Conservation (phyloP, 2,329 filamentous ascomycete species). For the Cordyceps fumosorosea region DNA sequence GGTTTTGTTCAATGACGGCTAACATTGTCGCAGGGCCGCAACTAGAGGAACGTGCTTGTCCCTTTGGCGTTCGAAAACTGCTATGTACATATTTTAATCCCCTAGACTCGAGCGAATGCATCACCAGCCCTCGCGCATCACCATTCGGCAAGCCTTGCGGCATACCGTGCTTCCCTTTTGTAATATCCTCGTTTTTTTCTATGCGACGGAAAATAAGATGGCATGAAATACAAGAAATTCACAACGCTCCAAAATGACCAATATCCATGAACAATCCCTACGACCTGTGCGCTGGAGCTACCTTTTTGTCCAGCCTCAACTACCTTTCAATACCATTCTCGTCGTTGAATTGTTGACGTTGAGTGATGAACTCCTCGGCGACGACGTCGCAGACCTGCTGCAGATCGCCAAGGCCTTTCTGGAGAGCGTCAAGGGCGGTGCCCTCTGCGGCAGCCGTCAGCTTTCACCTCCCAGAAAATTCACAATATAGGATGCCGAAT, state of each 20-base stretch:
- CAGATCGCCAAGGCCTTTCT: conserved; percentile 83
- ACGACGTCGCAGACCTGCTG: conserved; percentile 92
- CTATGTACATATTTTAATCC: conserved; percentile 28
- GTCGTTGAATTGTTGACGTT: conserved; percentile 35
- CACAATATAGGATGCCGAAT: background rate
- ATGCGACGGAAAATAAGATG: background rate
- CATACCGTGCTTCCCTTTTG: conserved; percentile 7
- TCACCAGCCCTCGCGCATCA: background rate
- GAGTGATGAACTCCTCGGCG: conserved; percentile 74
- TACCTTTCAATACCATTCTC: conserved; percentile 26
- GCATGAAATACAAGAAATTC: background rate
- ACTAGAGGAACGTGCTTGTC: conserved; percentile 35
- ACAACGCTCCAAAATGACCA: conserved; percentile 3
- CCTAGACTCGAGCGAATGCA: conserved; percentile 18
- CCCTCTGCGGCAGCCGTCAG: conserved; percentile 48
- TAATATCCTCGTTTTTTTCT: background rate
- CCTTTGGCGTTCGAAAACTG: conserved; percentile 10
- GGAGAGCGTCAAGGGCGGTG: conserved; percentile 75
- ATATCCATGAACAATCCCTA: background rate
- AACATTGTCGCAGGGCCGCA: conserved; percentile 41
- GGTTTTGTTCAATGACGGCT: conserved; percentile 16
- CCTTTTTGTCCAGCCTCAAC: conserved; percentile 13
- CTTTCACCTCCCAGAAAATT: background rate
- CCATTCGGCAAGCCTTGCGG: background rate
- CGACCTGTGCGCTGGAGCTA: background rate